Evolutionary conservation across 2,329 filamentous ascomycete genomes (phyloP).

Genomic region (Trichophyton mentagrophytes): DNA sequence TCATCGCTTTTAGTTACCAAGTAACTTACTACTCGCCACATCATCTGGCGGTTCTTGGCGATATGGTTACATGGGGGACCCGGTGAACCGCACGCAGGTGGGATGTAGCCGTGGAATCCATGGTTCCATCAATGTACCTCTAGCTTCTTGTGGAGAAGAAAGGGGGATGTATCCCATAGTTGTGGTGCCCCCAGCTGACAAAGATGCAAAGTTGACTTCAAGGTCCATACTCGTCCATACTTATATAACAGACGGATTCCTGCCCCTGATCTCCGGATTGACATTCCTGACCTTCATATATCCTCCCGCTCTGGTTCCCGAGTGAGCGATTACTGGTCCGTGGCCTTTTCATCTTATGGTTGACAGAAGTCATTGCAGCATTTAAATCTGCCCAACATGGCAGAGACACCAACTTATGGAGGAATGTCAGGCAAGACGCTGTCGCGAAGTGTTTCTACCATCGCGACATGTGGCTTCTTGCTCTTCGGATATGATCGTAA

Average conservation of each 20-base stretch:
- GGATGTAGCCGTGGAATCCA: background rate
- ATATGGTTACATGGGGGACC: background rate
- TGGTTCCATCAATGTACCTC: background rate
- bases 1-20: background rate
- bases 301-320: background rate
- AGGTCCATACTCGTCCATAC: background rate
- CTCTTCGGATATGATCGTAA: constrained; percentile 43
- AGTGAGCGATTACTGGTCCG: background rate
- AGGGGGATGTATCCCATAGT: background rate
- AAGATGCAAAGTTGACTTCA: background rate
- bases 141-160: background rate
- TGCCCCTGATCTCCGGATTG: background rate
- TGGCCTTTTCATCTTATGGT: background rate
- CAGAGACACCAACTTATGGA: constrained; percentile 34
- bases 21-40: background rate
- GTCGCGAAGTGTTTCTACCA: constrained; percentile 46
- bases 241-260: background rate
- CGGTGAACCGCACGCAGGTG: background rate
- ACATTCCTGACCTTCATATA: background rate
- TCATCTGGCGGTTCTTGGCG: background rate
- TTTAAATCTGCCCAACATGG: constrained; percentile 7
- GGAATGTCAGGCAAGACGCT: constrained; percentile 37
- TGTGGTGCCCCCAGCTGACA: background rate
- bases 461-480: constrained; percentile 48
- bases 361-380: background rate